Base-by-base conservation (phyloP, 2,329 filamentous ascomycete species). In the Beauveria bassiana region DNA sequence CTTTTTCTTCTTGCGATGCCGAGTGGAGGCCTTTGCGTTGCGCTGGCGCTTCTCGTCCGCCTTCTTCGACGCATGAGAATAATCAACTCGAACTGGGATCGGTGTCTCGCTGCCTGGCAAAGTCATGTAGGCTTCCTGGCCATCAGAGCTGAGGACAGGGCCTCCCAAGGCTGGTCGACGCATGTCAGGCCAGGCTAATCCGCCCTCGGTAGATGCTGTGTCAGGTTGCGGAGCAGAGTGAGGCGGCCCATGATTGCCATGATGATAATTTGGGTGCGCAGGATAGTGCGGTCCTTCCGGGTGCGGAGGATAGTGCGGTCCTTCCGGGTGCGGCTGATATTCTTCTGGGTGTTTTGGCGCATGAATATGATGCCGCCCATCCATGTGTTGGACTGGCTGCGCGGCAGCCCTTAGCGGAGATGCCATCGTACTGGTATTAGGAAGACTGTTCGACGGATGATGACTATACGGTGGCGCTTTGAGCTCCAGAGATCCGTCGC, bases 11-110 rank as follows among this genome's bases (percentile, higher is more conserved):
- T 87, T 85, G 61, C 91, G 84, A 66, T 96, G 95, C 63, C 91
- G 83, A 53, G 90, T 90, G 61, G 91, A 96, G 6, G 91, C 91
- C 53, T 89, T 89, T 46, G 91, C 91, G 69, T 96, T 96, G 57
- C 91, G 84, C 72, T 89, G 87, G 61, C 91, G 82, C 75, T 95
- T 96, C 73, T 96, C 90, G 69, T 95, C 90, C 45, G 90, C 89
- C 68, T 90, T 86, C 66, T 87, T 88, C 14, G 91, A 96, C 14
- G 88, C 91, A 68, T 91, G 88, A 66, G 91, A 88, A 49, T 90
- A 86, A 70, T 96, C 91, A 10, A 93, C 86, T 16, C 87, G 86
- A 54, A 93, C 85, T 10, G 79, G 73, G 47, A 85, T 81, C 3
- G 73, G 72, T 6, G 69, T 70, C 38, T 74, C 73, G 40, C 69